Evolutionary conservation across 495 filamentous ascomycete species (phyloP).

Genomic region (Daldinia childiae): DNA sequence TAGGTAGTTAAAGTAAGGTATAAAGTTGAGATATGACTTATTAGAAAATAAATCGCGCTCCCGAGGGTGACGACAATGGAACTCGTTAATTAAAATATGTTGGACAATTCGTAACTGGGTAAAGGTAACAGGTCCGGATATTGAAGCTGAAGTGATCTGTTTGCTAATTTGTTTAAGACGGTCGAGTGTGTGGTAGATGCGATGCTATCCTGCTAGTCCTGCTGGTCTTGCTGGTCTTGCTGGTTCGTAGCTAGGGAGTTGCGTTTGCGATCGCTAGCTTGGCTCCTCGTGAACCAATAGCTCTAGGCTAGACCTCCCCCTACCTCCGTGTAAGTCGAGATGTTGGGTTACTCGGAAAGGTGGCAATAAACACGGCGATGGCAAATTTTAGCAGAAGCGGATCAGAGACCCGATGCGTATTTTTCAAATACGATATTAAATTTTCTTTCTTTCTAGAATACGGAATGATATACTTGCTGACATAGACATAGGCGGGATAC

Average conservation of each 20-base stretch:
- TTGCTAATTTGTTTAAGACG: constrained; percentile 17
- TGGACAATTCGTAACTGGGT: constrained; percentile 20
- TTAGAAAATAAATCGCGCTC: constrained; percentile 24
- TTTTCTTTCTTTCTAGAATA: constrained; percentile 8
- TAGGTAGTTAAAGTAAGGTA: neutral
- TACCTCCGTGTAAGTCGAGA: constrained; percentile 31
- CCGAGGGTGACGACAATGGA: constrained; percentile 15
- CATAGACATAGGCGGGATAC: constrained; percentile 12
- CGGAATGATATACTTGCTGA: constrained; percentile 20
- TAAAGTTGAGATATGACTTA: constrained; percentile 21
- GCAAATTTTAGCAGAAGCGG: constrained; percentile 25
- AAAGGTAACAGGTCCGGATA: constrained; percentile 3
- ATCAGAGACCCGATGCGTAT: constrained; percentile 30
- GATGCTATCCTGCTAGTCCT: constrained; percentile 20
- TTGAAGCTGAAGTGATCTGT: constrained; percentile 29
- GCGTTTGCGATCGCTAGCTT: constrained; percentile 31
- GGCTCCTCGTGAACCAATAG: constrained; percentile 39
- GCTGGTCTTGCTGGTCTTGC: neutral
- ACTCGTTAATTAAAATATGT: constrained; percentile 13
- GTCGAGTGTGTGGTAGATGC: constrained; percentile 28
- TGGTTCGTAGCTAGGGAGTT: constrained; percentile 10
- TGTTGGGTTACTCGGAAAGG: constrained; percentile 15
- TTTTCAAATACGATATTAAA: neutral
- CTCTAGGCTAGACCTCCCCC: constrained; percentile 17
- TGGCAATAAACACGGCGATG: constrained; percentile 21